These are phyloP conservation scores for Prunus mume DNA, from an alignment of 306 rosid genomes.

Conservation along the genomic window DNA sequence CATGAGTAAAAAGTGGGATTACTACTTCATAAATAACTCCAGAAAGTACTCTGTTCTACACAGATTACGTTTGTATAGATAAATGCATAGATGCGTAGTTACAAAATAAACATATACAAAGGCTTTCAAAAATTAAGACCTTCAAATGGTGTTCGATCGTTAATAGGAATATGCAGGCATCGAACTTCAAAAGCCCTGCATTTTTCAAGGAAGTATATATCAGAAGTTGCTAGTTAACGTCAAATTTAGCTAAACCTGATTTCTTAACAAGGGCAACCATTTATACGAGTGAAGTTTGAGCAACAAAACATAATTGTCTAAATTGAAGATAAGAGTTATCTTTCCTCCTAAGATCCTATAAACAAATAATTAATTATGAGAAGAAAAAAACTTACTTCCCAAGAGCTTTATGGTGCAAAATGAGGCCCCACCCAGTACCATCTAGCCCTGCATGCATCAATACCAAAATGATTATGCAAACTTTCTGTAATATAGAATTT, in stretches of 20 bases:
- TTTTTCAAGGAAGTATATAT: constrained; percentile 11
- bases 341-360: not conserved
- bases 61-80: too few species aligned
- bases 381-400: constrained; percentile 23
- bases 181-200: constrained; percentile 89
- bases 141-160: constrained; percentile 87
- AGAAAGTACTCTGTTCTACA: not conserved
- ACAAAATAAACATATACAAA: not conserved
- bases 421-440: constrained; percentile 89
- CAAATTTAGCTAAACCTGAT: not conserved
- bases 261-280: not conserved
- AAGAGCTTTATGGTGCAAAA: constrained; percentile 87
- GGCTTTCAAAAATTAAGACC: constrained; percentile 43
- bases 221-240: not conserved
- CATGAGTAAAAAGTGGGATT: not conserved
- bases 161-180: constrained; percentile 84
- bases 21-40: not conserved
- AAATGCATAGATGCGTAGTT: not conserved
- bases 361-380: constrained; percentile 15
- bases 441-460: constrained; percentile 62
- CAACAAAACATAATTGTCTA: not conserved
- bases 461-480: constrained; percentile 19
- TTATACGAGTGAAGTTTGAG: not conserved
- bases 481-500: not conserved
- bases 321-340: not conserved